Conservation (phyloP, 2,329 filamentous ascomycete genomes). For the Pseudopyrenochaeta lycopersici region DNA sequence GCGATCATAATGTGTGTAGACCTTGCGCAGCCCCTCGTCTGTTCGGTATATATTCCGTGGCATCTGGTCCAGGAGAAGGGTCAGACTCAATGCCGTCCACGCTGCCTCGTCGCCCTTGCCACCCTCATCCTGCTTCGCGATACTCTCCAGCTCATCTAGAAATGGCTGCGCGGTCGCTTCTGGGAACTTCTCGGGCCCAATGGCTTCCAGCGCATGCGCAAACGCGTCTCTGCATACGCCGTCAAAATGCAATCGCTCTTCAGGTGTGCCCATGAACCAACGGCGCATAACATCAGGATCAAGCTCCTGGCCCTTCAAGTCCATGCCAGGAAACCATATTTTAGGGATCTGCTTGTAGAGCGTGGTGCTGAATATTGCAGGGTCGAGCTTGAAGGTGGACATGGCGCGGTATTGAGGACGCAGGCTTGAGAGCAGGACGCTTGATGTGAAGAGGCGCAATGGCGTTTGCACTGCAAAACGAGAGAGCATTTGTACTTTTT, state of each 20-base stretch:
- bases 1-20: constrained; percentile 67
- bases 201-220: constrained; percentile 45
- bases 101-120: constrained; percentile 36
- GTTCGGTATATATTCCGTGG: constrained; percentile 69
- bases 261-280: constrained; percentile 50
- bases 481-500: constrained; percentile 9
- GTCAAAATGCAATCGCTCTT: constrained; percentile 50
- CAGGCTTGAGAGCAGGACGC: background rate
- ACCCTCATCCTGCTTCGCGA: constrained; percentile 19
- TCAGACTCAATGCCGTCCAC: constrained; percentile 57
- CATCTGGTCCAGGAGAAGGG: constrained; percentile 70
- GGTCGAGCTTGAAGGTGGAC: constrained; percentile 49
- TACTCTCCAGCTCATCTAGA: constrained; percentile 40
- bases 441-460: constrained; percentile 5
- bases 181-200: constrained; percentile 42
- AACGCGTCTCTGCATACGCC: constrained; percentile 44
- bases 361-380: constrained; percentile 49
- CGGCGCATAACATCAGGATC: constrained; percentile 35
- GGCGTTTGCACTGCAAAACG: constrained; percentile 9
- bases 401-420: constrained; percentile 28
- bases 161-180: constrained; percentile 50
- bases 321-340: constrained; percentile 51
- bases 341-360: constrained; percentile 49
- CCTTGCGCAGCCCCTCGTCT: constrained; percentile 50
- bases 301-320: constrained; percentile 32